These are phyloP conservation scores for Quillaja saponaria DNA, from an alignment of 306 rosid species.

Conservation along the genomic window DNA sequence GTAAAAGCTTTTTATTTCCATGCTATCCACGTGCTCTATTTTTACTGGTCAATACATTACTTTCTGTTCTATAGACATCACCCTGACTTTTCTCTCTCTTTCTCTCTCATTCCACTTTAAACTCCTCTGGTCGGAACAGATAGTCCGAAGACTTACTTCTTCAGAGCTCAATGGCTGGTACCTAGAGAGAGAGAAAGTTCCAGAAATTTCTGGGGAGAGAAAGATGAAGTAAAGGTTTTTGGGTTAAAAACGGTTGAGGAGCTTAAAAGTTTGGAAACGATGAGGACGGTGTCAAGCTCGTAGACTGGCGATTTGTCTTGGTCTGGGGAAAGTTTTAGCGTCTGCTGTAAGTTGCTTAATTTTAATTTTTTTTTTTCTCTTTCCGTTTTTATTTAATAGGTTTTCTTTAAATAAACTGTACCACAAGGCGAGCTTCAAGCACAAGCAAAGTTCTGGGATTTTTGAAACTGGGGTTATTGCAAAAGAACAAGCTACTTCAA, in stretches of 20 bases:
- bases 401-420: conserved; percentile 41
- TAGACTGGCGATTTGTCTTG: conserved; percentile 21
- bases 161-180: conserved; percentile 40
- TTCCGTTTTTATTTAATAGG: conserved; percentile 23
- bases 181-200: conserved; percentile 37
- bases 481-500: not conserved
- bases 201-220: conserved; percentile 2
- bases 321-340: conserved; percentile 34
- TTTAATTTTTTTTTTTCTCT: conserved; percentile 8
- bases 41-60: conserved; percentile 11
- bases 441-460: conserved; percentile 51
- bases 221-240: not conserved
- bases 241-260: not conserved
- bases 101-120: not conserved
- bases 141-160: conserved; percentile 35
- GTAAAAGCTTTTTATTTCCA: not conserved
- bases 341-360: conserved; percentile 45
- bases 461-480: conserved; percentile 29
- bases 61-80: not conserved
- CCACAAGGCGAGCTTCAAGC: conserved; percentile 52
- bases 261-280: conserved; percentile 26
- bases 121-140: conserved; percentile 52
- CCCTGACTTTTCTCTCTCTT: conserved; percentile 7
- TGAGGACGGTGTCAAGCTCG: conserved; percentile 12
- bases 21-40: conserved; percentile 39